Percentiles rank a stretch among this genome's conserved stretches.
phyloP scores from a whole-genome alignment of 805 yeast genomes.

The Nakazawaea molendinolei region DNA sequence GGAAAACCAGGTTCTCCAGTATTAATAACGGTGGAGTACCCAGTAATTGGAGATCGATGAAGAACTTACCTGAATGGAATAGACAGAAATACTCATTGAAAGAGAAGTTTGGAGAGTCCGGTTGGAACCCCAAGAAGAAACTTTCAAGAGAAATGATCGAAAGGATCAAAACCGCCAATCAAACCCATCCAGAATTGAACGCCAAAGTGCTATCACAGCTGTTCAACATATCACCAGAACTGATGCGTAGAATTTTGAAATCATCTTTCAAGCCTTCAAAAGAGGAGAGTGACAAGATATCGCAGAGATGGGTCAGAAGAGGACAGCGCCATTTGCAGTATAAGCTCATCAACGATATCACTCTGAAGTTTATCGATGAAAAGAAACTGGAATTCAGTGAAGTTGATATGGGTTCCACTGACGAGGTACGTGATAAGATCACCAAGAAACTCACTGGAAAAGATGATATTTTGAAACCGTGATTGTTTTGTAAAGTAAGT shows the following conservation, averaged over 20 bases:
- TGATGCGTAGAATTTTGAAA: slow-evolving; percentile 70
- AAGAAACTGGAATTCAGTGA: slow-evolving; percentile 17
- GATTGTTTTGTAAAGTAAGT: too few species aligned
- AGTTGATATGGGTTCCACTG: slow-evolving; percentile 7
- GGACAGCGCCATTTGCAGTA: slow-evolving; percentile 27
- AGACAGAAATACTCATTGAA: slow-evolving; percentile 57
- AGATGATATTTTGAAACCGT: slow-evolving; percentile 1
- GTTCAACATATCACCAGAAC: slow-evolving; percentile 74
- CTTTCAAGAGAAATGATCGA: slow-evolving; percentile 66
- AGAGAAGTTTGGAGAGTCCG: slow-evolving; percentile 50
- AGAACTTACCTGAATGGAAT: slow-evolving; percentile 57
- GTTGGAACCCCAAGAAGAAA: slow-evolving; percentile 64
- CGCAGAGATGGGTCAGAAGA: slow-evolving; percentile 48
- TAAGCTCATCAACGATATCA: slow-evolving; percentile 18
- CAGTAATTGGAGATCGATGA: slow-evolving; percentile 35
- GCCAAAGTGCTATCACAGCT: slow-evolving; percentile 53
- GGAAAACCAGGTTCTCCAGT: slow-evolving; percentile 14
- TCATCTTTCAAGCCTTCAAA: slow-evolving; percentile 68
- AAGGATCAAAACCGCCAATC: slow-evolving; percentile 50
- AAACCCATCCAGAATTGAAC: slow-evolving; percentile 52
- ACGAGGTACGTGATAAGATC: neutral
- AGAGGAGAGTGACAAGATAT: slow-evolving; percentile 39
- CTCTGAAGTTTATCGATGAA: slow-evolving; percentile 21
- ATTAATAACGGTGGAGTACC: slow-evolving; percentile 30
- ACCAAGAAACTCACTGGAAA: slow-evolving; percentile 2